Conservation (phyloP, 2,329 filamentous ascomycete species). For the Alternaria arbusti region DNA sequence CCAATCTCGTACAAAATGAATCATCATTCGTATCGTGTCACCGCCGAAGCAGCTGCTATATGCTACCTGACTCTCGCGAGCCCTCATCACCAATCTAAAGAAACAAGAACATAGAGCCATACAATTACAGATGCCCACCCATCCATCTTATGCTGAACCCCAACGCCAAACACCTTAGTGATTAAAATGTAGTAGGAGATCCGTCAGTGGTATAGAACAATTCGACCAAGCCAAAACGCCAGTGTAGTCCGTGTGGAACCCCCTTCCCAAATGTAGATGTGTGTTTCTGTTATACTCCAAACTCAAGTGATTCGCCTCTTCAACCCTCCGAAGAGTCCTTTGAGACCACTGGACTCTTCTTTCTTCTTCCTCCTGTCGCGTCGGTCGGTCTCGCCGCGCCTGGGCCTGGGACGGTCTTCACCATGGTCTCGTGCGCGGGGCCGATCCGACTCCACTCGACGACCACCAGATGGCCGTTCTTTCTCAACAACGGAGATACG, state of each 20-base stretch:
- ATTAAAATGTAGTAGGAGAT: slow-evolving; percentile 1
- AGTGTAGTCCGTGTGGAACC: slow-evolving; percentile 12
- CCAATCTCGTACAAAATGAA: neutral
- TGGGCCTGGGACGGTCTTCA: slow-evolving; percentile 30
- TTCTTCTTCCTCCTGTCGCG: slow-evolving; percentile 35
- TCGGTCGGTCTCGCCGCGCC: slow-evolving; percentile 35
- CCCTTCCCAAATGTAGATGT: neutral
- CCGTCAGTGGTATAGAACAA: slow-evolving; percentile 24
- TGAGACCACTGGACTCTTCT: slow-evolving; percentile 37
- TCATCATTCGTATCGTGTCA: neutral
- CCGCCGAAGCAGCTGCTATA: neutral
- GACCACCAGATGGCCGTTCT: slow-evolving; percentile 33
- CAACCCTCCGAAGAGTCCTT: slow-evolving; percentile 40
- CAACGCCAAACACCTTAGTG: slow-evolving; percentile 2
- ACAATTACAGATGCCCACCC: slow-evolving; percentile 11
- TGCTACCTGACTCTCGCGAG: slow-evolving; percentile 9
- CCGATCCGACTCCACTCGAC: slow-evolving; percentile 38
- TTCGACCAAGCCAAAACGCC: slow-evolving; percentile 16
- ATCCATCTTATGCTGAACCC: slow-evolving; percentile 2
- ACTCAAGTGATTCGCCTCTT: slow-evolving; percentile 37
- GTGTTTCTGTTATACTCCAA: neutral
- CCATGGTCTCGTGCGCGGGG: slow-evolving; percentile 29
- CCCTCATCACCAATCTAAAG: slow-evolving; percentile 1
- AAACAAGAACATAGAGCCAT: neutral
- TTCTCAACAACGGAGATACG: slow-evolving; percentile 41